Evolutionary conservation across 2,329 filamentous ascomycete species (phyloP), one percentile per base, ranked within the genome.

Genomic region (Aspergillus neotritici): DNA sequence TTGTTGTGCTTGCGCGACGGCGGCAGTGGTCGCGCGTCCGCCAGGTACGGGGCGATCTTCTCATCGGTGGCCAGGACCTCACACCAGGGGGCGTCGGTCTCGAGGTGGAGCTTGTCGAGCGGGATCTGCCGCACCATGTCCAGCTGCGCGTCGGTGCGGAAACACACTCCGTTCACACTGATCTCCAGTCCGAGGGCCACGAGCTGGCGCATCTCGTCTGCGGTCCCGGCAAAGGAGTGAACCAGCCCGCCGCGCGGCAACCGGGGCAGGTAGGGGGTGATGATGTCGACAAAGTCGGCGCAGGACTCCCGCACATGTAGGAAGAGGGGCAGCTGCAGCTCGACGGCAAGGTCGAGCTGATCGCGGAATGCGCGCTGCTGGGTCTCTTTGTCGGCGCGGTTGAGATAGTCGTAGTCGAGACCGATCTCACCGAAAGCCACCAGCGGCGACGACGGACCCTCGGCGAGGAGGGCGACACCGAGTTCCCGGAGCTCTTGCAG

Each of bases 221-320:
- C 65, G 0, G 86, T 85, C 4, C 89, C 90, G 0, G 89, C 95
- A 60, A 95, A 95, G 55, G 83, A 88, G 68, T 96, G 90, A 38
- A 96, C 90, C 9, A 94, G 78, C 4, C 86, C 90, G 4, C 59
- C 51, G 2, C 60, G 55, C 3, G 68, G 67, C 3, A 74, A 53
- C 4, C 47, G 50, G 0, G 54, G 34, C 0, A 70, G 17, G 44
- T 73, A 76, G 0, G 67, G 65, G 11, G 52, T 53, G 7, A 77
- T 61, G 12, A 71, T 64, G 0, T 51, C 47, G 2, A 70, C 60
- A 25, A 75, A 74, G 28, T 75, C 70, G 2, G 63, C 60, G 21
- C 66, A 70, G 0, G 71, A 65, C 14, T 64, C 63, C 4, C 72
- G 65, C 21, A 68, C 71, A 43, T 29, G 71, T 11, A 60, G 31